Evolutionary conservation across 805 yeast genomes (phyloP), one percentile per base, ranked within the genome.

Genomic region (Citeromyces nyonsensis): DNA sequence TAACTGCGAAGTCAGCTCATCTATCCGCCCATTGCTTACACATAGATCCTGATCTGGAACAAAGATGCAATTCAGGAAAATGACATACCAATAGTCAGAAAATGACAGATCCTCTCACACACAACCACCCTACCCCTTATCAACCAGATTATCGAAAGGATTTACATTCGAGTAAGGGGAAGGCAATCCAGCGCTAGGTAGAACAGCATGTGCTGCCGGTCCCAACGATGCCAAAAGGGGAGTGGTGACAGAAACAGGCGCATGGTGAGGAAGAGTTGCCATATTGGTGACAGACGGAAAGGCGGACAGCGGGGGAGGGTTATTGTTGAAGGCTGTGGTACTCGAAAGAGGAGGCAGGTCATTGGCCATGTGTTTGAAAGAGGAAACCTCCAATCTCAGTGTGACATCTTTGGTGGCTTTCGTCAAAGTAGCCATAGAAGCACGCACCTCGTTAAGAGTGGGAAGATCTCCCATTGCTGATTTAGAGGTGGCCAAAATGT

Each of bases 371-470:
- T 32, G 30, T 28, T 25, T 32, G 26, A 32, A 32, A 4, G 35
- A 32, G 15, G 31, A 27, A 14, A 15, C 61, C 48, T 86, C 95
- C 28, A 86, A 56, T 42, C 82, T 62, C n/a, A 83, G 74, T 0
- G 96, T 85, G 10, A 88, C 79, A 46, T 88, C 97, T 45, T 88
- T 88, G 4, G 95, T 83, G 3, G 86, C 80, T 40, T 83, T 73
- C 0, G 96, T 86, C 36, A 88, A 59, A 25, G 73, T 69, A 0
- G 94, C 82, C 54, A 88, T 66, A 5, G 81, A 71, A 6, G 86
- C 75, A 36, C 94, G 60, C 5, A 78, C 77, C 35, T 82, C 95
- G 42, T 79, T 75, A 33, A 88, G 61, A 10, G 76, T 66, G 0
- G 94, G 86, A 36, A 84, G 61, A 40, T 82, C 95, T 34, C 70